Evolutionary conservation across 169 alveolate genomes (phyloP).

Genomic region (Plasmodium adleri): DNA sequence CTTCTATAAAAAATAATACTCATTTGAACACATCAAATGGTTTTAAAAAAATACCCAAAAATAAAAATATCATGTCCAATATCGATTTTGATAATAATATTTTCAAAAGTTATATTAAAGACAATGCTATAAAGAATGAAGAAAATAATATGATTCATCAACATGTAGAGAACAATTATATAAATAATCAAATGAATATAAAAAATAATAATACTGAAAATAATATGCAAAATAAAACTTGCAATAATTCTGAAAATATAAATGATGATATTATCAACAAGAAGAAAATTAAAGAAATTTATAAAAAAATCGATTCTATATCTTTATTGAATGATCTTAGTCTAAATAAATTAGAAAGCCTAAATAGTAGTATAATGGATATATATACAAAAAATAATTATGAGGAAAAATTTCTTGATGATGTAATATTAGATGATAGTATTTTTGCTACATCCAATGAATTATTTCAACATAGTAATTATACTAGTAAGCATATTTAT

Average conservation of each 20-base stretch:
- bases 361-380: conserved; percentile 57
- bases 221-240: neutral
- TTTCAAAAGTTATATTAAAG: conserved; percentile 37
- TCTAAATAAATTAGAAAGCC: conserved; percentile 51
- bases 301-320: conserved; percentile 48
- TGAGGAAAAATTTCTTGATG: conserved; percentile 49
- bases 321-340: conserved; percentile 57
- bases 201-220: neutral
- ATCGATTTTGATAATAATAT: conserved; percentile 42
- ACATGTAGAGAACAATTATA: neutral
- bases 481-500: neutral
- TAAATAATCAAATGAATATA: neutral
- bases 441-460: conserved; percentile 26
- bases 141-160: too few species aligned
- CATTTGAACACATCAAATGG: neutral
- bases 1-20: neutral
- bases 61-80: neutral
- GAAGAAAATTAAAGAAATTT: conserved; percentile 30
- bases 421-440: conserved; percentile 69
- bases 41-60: conserved; percentile 1
- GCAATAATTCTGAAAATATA: neutral
- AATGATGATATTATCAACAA: conserved; percentile 12
- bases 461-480: neutral
- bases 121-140: conserved; percentile 11
- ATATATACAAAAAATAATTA: conserved; percentile 22